These are phyloP conservation scores for Wickerhamiella sergipiensis DNA, from an alignment of 805 yeast genomes.

Conservation along the genomic window DNA sequence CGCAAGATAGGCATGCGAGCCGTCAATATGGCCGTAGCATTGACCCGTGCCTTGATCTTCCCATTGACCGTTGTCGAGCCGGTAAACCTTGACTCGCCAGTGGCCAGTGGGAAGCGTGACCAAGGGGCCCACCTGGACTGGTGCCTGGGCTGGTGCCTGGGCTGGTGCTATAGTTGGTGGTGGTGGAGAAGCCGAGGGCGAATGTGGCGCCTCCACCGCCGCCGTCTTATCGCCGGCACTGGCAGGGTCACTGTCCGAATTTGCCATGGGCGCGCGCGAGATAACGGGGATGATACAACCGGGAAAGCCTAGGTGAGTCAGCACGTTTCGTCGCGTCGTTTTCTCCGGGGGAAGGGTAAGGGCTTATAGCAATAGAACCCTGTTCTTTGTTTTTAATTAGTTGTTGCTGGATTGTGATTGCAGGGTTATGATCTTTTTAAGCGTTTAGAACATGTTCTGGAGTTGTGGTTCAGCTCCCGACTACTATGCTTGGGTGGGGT, in stretches of 20 bases:
- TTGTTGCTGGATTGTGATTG: too few species aligned
- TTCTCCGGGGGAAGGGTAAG: background rate
- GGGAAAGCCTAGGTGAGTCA: background rate
- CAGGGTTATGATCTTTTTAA: too few species aligned
- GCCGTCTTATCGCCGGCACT: background rate
- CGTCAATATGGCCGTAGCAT: constrained; percentile 53
- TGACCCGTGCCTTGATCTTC: constrained; percentile 85
- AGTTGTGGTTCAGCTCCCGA: too few species aligned
- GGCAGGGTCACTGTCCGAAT: background rate
- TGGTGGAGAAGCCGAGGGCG: background rate
- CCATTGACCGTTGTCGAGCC: constrained; percentile 74
- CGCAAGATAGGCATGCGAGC: constrained; percentile 35
- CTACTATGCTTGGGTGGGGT: too few species aligned
- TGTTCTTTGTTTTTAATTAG: too few species aligned
- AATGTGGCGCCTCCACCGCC: background rate
- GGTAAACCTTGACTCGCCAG: constrained; percentile 82
- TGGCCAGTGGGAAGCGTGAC: constrained; percentile 35
- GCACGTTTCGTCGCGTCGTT: background rate
- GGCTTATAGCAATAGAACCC: background rate
- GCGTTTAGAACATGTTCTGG: too few species aligned
- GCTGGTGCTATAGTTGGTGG: too few species aligned
- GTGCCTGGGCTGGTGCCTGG: too few species aligned
- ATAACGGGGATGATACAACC: background rate
- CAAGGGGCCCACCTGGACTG: constrained; percentile 12
- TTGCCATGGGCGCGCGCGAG: background rate